These are phyloP conservation scores for Backusella tarrabulga DNA, from an alignment of 192 early-diverging fungal genomes.

Conservation along the genomic window DNA sequence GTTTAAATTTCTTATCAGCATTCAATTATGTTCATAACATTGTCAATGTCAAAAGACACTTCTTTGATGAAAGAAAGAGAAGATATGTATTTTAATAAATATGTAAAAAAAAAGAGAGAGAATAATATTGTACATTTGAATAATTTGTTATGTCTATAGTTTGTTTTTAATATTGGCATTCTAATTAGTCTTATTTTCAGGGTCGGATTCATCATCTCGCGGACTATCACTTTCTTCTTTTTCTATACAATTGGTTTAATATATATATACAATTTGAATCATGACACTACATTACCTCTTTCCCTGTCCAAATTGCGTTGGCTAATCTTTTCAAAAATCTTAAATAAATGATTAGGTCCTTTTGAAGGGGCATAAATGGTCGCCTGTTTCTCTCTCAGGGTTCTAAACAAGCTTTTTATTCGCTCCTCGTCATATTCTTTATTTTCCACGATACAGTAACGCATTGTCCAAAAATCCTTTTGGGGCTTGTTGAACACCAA, in stretches of 20 bases:
- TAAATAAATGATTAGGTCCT: constrained; percentile 5
- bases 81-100: background rate
- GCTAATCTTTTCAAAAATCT: constrained; percentile 10
- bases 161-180: background rate
- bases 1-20: too few species aligned
- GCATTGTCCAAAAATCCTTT: constrained; percentile 23
- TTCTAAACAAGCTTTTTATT: constrained; percentile 3
- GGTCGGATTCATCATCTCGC: background rate
- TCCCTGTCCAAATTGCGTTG: background rate
- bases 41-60: too few species aligned
- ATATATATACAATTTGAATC: too few species aligned
- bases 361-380: background rate
- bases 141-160: background rate
- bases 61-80: too few species aligned
- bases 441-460: constrained; percentile 17
- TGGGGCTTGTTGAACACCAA: constrained; percentile 23
- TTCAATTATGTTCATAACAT: too few species aligned
- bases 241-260: background rate
- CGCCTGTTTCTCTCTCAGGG: constrained; percentile 14
- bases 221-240: background rate
- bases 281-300: background rate
- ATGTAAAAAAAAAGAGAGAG: background rate
- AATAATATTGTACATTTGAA: background rate
- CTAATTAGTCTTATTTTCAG: background rate
- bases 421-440: background rate